Conservation (phyloP, 140 eudicot genomes). For the Anethum foeniculum region DNA sequence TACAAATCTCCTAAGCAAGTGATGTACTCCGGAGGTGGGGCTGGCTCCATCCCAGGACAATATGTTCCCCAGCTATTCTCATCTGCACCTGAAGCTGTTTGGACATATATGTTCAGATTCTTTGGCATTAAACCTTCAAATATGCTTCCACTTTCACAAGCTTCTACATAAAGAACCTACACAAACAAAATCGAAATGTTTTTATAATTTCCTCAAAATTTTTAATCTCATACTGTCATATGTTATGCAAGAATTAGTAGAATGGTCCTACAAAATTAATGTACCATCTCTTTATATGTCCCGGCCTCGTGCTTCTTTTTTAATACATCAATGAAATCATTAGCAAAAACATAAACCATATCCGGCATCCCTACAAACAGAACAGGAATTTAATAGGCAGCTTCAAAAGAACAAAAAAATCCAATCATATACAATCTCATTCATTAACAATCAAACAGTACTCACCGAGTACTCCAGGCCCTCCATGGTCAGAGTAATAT, state of each 20-base stretch:
- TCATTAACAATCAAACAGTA: neutral
- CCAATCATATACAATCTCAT: neutral
- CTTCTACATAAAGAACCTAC: constrained; percentile 80
- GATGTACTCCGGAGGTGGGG: constrained; percentile 70
- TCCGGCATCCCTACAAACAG: constrained; percentile 65
- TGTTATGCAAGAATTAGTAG: neutral
- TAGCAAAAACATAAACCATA: constrained; percentile 48
- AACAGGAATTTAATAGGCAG: neutral
- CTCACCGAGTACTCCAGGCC: constrained; percentile 83
- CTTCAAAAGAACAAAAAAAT: neutral
- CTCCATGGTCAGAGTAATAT: constrained; percentile 71
- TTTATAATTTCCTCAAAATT: neutral
- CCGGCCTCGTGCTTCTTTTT: constrained; percentile 62
- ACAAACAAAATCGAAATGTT: neutral
- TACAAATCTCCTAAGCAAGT: constrained; percentile 88
- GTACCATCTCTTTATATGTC: constrained; percentile 77
- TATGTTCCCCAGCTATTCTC: constrained; percentile 87
- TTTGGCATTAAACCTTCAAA: constrained; percentile 86
- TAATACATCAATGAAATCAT: constrained; percentile 65
- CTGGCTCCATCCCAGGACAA: constrained; percentile 74
- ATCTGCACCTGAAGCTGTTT: constrained; percentile 65
- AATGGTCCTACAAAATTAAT: neutral
- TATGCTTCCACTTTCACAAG: constrained; percentile 93
- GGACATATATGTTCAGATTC: constrained; percentile 57
- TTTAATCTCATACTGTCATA: neutral